Percentiles rank a stretch among this genome's conserved stretches.
phyloP scores from a whole-genome alignment of 768 basidiomycete species.

The Gyrodon lividus region DNA sequence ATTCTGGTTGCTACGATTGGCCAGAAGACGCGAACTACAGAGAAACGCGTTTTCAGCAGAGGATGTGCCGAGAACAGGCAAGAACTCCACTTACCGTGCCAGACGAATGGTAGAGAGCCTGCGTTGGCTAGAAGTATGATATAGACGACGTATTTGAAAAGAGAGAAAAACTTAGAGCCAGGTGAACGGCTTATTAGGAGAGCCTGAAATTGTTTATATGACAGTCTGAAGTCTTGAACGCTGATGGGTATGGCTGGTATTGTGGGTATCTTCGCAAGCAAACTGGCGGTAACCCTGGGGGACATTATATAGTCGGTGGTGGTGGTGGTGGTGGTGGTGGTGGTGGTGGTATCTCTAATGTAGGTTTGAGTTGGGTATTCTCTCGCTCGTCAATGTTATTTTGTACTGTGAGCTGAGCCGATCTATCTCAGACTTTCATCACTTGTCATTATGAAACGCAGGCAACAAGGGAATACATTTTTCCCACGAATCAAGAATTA shows the following conservation, averaged over 20 bases:
- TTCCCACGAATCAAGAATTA: constrained; percentile 32
- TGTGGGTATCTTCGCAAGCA: constrained; percentile 17
- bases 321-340: no score
- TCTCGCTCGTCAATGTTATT: no score
- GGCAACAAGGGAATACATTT: neutral
- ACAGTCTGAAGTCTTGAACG: neutral
- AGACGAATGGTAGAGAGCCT: constrained; percentile 63
- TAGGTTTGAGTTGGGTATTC: no score
- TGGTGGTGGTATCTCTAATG: no score
- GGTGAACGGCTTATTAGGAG: constrained; percentile 7
- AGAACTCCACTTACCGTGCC: constrained; percentile 57
- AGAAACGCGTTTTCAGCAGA: neutral
- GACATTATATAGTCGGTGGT: no score
- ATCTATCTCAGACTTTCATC: no score
- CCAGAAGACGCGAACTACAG: constrained; percentile 52
- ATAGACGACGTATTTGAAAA: constrained; percentile 19
- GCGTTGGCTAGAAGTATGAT: constrained; percentile 52
- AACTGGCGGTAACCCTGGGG: neutral
- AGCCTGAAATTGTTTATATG: neutral
- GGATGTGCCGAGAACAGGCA: neutral
- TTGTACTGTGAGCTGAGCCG: no score
- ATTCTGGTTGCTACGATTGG: constrained; percentile 41
- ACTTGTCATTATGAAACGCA: no score
- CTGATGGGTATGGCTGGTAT: constrained; percentile 5
- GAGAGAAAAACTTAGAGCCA: constrained; percentile 3